Percentiles rank a stretch among this genome's conserved stretches.
These are phyloP conservation scores for Helenozyma rhizophorensis DNA, from an alignment of 805 yeast genomes.

Conservation along the genomic window DNA sequence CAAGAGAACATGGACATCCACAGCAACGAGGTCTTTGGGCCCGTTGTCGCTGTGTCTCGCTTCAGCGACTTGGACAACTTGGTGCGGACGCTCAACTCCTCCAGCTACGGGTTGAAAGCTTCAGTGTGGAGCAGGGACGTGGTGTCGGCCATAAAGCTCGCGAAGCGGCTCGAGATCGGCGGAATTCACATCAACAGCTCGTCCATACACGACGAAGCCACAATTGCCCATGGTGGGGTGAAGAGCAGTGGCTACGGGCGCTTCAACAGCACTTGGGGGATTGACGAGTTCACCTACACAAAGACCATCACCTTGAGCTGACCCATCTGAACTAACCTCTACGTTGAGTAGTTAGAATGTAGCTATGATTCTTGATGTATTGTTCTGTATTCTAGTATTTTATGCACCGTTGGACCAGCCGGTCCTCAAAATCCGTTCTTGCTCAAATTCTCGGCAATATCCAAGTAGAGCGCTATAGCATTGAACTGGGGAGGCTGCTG, in stretches of 20 bases:
- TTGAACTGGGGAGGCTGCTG: constrained; percentile 45
- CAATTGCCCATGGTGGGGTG: constrained; percentile 45
- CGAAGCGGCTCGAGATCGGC: constrained; percentile 34
- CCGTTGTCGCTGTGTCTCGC: constrained; percentile 30
- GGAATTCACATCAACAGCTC: constrained; percentile 36
- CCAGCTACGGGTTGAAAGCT: constrained; percentile 36
- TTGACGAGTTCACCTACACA: constrained; percentile 34
- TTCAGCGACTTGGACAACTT: constrained; percentile 15
- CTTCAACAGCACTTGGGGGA: constrained; percentile 40
- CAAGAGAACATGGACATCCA: constrained; percentile 24
- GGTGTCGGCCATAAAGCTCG: constrained; percentile 28
- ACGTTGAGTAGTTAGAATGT: no score
- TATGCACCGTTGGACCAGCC: no score
- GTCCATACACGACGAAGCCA: constrained; percentile 32
- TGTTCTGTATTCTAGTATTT: no score
- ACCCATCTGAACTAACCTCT: no score
- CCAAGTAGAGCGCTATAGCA: constrained; percentile 65
- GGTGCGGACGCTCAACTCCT: constrained; percentile 5
- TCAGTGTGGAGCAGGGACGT: constrained; percentile 40
- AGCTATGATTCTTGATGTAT: no score
- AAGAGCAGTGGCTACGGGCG: constrained; percentile 36
- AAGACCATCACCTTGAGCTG: constrained; percentile 37
- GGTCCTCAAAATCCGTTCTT: constrained; percentile 48
- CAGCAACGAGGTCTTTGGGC: constrained; percentile 41
- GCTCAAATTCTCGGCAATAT: constrained; percentile 61